Evolutionary conservation across 805 yeast genomes (phyloP).

Genomic region (Candida nitratophila): DNA sequence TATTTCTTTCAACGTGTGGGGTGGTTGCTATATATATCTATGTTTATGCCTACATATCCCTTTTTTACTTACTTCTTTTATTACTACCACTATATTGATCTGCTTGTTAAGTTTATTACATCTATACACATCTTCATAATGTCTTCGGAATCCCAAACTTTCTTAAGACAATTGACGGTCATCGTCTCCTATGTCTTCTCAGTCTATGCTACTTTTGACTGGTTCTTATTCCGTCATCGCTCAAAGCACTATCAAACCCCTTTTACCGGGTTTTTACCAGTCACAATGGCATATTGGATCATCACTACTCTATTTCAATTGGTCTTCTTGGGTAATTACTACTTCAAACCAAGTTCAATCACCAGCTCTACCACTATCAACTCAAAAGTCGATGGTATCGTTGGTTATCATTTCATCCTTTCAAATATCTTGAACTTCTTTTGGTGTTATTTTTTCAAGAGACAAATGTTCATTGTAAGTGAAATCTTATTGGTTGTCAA

Average conservation of each 20-base stretch:
- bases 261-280: constrained; percentile 50
- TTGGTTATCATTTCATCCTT: constrained; percentile 56
- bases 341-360: constrained; percentile 19
- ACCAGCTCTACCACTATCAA: constrained; percentile 8
- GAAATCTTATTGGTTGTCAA: constrained; percentile 55
- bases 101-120: too few relatives aligned
- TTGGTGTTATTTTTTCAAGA: constrained; percentile 60
- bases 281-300: constrained; percentile 52
- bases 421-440: constrained; percentile 54
- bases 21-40: too few relatives aligned
- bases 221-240: constrained; percentile 49
- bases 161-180: not conserved
- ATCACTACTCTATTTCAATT: constrained; percentile 46
- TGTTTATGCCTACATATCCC: too few relatives aligned
- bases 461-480: constrained; percentile 49
- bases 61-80: not conserved
- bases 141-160: constrained; percentile 1
- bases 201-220: constrained; percentile 46
- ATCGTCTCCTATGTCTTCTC: constrained; percentile 37
- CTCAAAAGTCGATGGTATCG: constrained; percentile 28
- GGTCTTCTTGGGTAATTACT: constrained; percentile 37
- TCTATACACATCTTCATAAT: too few relatives aligned
- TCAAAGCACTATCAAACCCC: constrained; percentile 51
- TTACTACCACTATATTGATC: too few relatives aligned
- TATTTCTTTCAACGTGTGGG: too few relatives aligned